Percentiles rank a stretch among this genome's conserved stretches.
Evolutionary conservation across 73 alveolate genomes (phyloP).

Genomic region (Uronychia binucleata): DNA sequence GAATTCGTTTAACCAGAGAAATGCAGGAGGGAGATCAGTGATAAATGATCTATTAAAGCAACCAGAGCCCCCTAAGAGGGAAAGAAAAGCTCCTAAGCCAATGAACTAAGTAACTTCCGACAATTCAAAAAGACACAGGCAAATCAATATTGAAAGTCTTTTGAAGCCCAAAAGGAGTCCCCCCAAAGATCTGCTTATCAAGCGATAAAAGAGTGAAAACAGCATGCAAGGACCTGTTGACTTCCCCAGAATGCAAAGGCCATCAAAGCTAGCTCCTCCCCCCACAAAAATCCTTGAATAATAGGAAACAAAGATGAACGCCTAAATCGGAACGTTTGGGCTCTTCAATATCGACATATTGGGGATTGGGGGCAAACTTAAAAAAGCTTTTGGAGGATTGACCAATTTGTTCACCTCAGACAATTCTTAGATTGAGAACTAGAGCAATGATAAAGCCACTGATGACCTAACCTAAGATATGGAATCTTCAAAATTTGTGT

Average conservation of each 20-base stretch:
- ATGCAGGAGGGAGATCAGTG: neutral
- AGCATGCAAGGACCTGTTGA: neutral
- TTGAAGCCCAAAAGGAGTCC: neutral
- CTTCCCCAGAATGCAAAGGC: too few species aligned
- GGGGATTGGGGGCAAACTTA: neutral
- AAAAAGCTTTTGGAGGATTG: neutral
- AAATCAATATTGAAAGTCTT: neutral
- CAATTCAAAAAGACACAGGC: neutral
- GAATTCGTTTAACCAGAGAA: too few species aligned
- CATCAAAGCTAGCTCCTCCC: neutral
- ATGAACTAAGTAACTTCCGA: neutral
- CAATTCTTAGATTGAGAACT: neutral
- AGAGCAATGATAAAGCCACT: neutral
- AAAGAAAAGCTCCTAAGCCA: neutral
- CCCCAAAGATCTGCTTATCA: too few species aligned
- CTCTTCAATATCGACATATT: neutral
- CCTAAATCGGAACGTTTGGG: neutral
- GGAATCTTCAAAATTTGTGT: neutral
- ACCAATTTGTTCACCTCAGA: too few species aligned
- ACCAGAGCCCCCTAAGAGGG: neutral
- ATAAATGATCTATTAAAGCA: neutral
- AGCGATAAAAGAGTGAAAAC: too few species aligned
- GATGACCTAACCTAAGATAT: neutral
- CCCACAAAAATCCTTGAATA: neutral
- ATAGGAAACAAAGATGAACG: neutral